These are phyloP conservation scores for Juncus effusus DNA, from an alignment of 176 grass and related monocot genomes.

Conservation along the genomic window DNA sequence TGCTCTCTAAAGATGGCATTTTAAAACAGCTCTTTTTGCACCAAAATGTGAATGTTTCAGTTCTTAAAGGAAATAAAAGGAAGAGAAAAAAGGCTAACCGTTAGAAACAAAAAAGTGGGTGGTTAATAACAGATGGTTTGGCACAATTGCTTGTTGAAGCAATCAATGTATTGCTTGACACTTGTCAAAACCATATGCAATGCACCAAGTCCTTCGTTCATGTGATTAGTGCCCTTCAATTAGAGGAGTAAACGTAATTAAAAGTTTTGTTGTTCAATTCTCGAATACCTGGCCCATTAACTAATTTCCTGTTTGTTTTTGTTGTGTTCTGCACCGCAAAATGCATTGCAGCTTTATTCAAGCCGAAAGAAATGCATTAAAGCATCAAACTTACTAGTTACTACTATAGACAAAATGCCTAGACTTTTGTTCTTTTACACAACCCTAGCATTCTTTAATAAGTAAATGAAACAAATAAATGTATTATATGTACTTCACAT, in stretches of 20 bases:
- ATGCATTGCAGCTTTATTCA: slow-evolving; percentile 21
- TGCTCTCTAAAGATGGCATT: too few species aligned
- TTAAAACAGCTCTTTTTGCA: too few species aligned
- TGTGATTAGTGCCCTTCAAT: background rate
- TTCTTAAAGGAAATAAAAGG: slow-evolving; percentile 1
- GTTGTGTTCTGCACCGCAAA: background rate
- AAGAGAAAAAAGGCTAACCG: background rate
- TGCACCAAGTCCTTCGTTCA: background rate
- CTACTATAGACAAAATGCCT: slow-evolving; percentile 21
- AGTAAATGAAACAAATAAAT: background rate
- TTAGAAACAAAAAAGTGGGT: slow-evolving; percentile 1
- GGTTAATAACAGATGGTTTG: slow-evolving; percentile 17
- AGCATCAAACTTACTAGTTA: slow-evolving; percentile 9
- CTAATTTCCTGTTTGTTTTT: background rate
- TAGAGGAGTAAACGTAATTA: background rate
- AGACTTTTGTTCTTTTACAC: background rate
- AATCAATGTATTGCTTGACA: background rate
- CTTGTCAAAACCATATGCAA: background rate
- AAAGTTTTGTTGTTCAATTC: too few species aligned
- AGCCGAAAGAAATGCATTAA: slow-evolving; percentile 31
- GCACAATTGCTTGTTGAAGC: background rate
- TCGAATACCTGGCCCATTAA: too few species aligned
- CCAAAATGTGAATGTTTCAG: background rate
- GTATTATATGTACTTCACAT: too few species aligned
- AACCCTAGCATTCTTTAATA: slow-evolving; percentile 1